These are phyloP conservation scores for Cladosporium austrohemisphaericum DNA, from an alignment of 2,329 filamentous ascomycete genomes.

Conservation along the genomic window DNA sequence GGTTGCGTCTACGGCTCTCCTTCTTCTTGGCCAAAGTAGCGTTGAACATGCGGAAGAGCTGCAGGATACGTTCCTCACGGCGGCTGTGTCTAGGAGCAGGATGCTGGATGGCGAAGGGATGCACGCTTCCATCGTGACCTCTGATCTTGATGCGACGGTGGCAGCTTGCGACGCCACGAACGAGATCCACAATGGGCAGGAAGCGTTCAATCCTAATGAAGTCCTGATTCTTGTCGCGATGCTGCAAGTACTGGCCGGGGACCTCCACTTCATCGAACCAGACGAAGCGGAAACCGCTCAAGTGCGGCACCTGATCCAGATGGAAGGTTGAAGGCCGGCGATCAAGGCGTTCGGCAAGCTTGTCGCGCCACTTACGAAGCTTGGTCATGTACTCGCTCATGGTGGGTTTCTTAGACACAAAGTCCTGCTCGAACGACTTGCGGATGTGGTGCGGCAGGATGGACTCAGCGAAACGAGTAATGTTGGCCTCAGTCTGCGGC, in stretches of 20 bases:
- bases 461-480: slow-evolving; percentile 92
- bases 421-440: slow-evolving; percentile 95
- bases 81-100: slow-evolving; percentile 88
- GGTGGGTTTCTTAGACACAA: slow-evolving; percentile 89
- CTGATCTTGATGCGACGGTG: slow-evolving; percentile 93
- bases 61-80: slow-evolving; percentile 88
- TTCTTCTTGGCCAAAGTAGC: slow-evolving; percentile 87
- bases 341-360: slow-evolving; percentile 96
- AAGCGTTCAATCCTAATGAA: slow-evolving; percentile 97
- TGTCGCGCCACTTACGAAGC: slow-evolving; percentile 89
- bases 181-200: slow-evolving; percentile 87
- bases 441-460: slow-evolving; percentile 92
- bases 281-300: slow-evolving; percentile 95
- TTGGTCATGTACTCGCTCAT: slow-evolving; percentile 99
- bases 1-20: slow-evolving; percentile 85
- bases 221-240: slow-evolving; percentile 98
- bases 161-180: slow-evolving; percentile 84
- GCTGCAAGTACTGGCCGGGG: slow-evolving; percentile 92
- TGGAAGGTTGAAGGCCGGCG: slow-evolving; percentile 69
- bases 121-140: slow-evolving; percentile 94
- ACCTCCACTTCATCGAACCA: slow-evolving; percentile 99
- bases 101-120: slow-evolving; percentile 94
- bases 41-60: slow-evolving; percentile 97
- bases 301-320: slow-evolving; percentile 79
- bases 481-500: slow-evolving; percentile 86